These are phyloP conservation scores for Pseudozyma sp. DNA, from an alignment of 1,284 basidiomycete species.

Conservation along the genomic window DNA sequence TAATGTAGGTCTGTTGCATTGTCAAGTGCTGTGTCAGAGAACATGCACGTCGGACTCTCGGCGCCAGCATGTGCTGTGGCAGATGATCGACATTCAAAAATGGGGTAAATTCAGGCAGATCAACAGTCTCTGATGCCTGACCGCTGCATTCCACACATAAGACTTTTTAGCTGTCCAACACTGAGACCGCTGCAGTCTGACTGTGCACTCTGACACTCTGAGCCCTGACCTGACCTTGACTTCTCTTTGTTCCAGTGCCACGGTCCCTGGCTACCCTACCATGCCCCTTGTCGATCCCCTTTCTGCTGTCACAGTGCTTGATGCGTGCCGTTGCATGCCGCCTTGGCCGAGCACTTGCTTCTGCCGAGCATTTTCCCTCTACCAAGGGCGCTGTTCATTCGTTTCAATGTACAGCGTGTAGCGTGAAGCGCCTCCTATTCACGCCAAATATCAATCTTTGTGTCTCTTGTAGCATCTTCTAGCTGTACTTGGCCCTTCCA, in stretches of 20 bases:
- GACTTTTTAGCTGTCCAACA: constrained; percentile 12
- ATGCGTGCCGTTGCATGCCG: not conserved
- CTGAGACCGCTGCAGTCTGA: constrained; percentile 10
- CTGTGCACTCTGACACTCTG: not conserved
- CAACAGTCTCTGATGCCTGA: constrained; percentile 6
- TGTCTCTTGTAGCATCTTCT: not conserved
- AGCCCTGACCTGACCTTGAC: too few species aligned
- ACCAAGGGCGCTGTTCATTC: not conserved
- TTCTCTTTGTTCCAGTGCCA: too few species aligned
- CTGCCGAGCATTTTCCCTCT: not conserved
- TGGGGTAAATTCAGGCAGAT: not conserved
- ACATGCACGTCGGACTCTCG: constrained; percentile 15
- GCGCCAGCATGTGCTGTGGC: constrained; percentile 14
- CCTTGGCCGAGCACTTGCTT: not conserved
- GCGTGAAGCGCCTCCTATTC: not conserved
- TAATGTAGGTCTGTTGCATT: not conserved
- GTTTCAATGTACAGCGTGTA: constrained; percentile 4
- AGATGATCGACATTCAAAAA: constrained; percentile 20
- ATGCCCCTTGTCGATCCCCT: not conserved
- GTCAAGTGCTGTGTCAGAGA: not conserved
- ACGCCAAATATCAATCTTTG: not conserved
- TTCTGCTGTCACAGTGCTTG: not conserved
- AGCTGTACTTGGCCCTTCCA: not conserved
- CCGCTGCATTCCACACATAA: not conserved
- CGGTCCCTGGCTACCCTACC: too few species aligned